Evolutionary conservation across 768 basidiomycete genomes (phyloP).

Genomic region (Leccinum pellstonianum): DNA sequence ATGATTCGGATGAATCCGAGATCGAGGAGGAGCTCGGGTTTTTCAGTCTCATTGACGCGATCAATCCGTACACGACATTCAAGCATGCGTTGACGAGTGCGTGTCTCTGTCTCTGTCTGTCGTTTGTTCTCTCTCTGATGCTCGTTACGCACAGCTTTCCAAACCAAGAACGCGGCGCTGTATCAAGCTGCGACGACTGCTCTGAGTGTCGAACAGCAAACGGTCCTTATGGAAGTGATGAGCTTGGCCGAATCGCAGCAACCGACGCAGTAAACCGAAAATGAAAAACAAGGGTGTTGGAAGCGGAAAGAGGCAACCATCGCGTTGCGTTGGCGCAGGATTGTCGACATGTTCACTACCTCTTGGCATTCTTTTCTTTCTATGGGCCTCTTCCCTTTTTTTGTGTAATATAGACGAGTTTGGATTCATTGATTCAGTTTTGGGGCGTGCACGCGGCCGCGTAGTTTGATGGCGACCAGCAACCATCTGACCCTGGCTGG

Average conservation of each 20-base stretch:
- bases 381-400: background rate
- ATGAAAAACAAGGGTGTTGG: background rate
- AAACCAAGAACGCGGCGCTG: conserved; percentile 61
- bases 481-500: background rate
- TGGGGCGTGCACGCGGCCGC: background rate
- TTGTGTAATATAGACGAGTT: background rate
- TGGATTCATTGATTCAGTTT: background rate
- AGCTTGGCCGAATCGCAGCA: conserved; percentile 51
- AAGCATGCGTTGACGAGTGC: conserved; percentile 74
- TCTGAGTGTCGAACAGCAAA: conserved; percentile 73
- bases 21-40: conserved; percentile 85
- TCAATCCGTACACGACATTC: conserved; percentile 78
- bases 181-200: conserved; percentile 75
- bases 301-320: background rate
- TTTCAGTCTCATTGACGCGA: conserved; percentile 77
- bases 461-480: background rate
- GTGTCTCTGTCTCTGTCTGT: background rate
- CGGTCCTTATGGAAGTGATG: conserved; percentile 84
- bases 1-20: conserved; percentile 51
- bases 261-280: conserved; percentile 10
- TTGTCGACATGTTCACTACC: background rate
- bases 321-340: background rate
- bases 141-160: conserved; percentile 51
- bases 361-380: background rate
- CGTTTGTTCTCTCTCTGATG: background rate